Evolutionary conservation across 1,284 basidiomycete species (phyloP).

Genomic region (Amylostereum areolatum): DNA sequence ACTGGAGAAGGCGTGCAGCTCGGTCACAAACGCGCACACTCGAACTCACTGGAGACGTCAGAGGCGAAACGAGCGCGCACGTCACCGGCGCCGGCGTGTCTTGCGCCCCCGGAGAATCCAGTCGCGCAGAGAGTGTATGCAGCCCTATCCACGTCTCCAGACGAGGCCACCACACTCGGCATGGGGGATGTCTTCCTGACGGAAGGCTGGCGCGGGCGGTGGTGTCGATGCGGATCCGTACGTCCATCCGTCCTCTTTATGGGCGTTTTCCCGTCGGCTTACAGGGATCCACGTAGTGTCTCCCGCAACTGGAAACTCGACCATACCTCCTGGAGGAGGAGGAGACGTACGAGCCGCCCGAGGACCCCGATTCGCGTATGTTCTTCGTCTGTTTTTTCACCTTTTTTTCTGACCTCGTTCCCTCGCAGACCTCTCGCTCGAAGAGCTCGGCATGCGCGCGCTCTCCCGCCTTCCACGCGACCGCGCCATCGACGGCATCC

Average conservation of each 20-base stretch:
- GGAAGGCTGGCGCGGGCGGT: conserved; percentile 62
- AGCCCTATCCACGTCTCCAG: background rate
- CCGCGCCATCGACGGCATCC: conserved; percentile 71
- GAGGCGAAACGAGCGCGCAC: conserved; percentile 44
- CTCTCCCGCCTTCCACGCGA: conserved; percentile 65
- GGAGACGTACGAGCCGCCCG: conserved; percentile 75
- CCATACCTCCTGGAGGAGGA: conserved; percentile 69
- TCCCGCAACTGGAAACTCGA: conserved; percentile 40
- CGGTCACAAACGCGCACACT: conserved; percentile 41
- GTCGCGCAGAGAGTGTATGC: conserved; percentile 36
- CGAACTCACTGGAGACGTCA: conserved; percentile 32
- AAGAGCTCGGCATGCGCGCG: conserved; percentile 75
- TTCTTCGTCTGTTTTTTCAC: background rate
- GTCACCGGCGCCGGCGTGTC: conserved; percentile 31
- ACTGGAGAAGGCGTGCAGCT: conserved; percentile 2
- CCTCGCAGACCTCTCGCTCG: conserved; percentile 56
- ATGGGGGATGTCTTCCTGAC: conserved; percentile 68
- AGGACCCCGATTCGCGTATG: conserved; percentile 74
- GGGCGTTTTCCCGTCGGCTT: conserved; percentile 4
- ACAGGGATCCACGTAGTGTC: conserved; percentile 40
- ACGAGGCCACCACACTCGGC: conserved; percentile 23
- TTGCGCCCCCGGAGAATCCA: conserved; percentile 42
- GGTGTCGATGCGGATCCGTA: conserved; percentile 65
- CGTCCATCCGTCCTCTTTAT: conserved; percentile 18
- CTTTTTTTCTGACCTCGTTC: background rate